Conservation (phyloP, 2,329 filamentous ascomycete genomes). For the Apiospora aurea region DNA sequence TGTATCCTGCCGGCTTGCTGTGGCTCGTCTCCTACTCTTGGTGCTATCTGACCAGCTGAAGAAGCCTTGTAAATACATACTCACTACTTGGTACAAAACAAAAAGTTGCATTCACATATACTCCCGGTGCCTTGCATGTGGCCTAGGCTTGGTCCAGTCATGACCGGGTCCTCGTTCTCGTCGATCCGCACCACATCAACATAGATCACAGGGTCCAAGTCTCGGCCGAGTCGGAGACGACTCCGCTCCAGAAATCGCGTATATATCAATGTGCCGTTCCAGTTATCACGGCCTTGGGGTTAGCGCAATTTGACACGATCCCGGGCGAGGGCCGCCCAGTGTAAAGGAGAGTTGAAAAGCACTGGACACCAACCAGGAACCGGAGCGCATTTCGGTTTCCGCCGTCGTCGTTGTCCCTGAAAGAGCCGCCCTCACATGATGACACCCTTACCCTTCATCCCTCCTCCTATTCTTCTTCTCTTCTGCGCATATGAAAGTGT, state of each 20-base stretch:
- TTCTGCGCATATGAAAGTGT: too few relatives aligned
- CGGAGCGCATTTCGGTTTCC: not conserved
- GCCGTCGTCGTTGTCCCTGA: too few relatives aligned
- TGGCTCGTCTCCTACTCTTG: not conserved
- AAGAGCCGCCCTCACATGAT: too few relatives aligned
- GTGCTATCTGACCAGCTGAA: not conserved
- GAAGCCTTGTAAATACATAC: not conserved
- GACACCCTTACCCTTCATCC: too few relatives aligned
- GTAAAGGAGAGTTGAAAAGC: not conserved
- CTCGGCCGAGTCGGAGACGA: not conserved
- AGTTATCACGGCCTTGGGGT: not conserved
- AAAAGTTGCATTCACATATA: slow-evolving; percentile 1
- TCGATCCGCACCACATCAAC: too few relatives aligned
- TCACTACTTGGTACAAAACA: not conserved
- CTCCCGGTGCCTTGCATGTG: too few relatives aligned
- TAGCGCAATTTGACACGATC: too few relatives aligned
- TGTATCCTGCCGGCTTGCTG: not conserved
- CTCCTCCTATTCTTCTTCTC: too few relatives aligned
- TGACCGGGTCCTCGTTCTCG: too few relatives aligned
- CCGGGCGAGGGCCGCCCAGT: too few relatives aligned
- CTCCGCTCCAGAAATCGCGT: not conserved
- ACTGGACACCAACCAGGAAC: not conserved
- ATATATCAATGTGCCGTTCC: not conserved
- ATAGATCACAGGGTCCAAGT: too few relatives aligned
- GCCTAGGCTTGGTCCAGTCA: too few relatives aligned